Percentiles rank a stretch among this genome's conserved stretches.
phyloP scores from a whole-genome alignment of 257 asterid species.

The Solanum appendiculatum region DNA sequence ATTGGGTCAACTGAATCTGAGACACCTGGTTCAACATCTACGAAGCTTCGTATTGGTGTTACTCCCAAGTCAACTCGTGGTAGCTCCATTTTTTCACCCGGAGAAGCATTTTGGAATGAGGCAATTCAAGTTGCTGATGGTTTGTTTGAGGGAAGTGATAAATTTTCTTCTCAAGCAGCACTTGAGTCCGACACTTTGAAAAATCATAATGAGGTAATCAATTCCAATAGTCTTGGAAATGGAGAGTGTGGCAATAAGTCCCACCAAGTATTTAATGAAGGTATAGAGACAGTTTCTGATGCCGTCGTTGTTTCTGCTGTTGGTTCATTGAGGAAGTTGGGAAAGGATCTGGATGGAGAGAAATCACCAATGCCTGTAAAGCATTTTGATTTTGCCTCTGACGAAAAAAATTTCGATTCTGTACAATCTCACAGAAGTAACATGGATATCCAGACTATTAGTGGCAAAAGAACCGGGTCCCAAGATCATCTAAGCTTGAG shows the following conservation, averaged over 20 bases:
- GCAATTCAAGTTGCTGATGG: slow-evolving; percentile 91
- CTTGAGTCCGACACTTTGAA: slow-evolving; percentile 21
- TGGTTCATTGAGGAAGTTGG: slow-evolving; percentile 27
- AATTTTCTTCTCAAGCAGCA: slow-evolving; percentile 27
- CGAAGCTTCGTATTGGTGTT: slow-evolving; percentile 24
- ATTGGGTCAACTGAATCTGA: slow-evolving; percentile 21
- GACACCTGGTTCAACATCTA: slow-evolving; percentile 43
- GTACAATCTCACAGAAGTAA: slow-evolving; percentile 20
- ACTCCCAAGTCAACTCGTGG: slow-evolving; percentile 70
- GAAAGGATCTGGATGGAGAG: slow-evolving; percentile 43
- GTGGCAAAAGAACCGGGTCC: slow-evolving; percentile 21
- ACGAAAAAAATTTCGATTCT: slow-evolving; percentile 30
- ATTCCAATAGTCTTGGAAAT: slow-evolving; percentile 28
- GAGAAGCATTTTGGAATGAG: slow-evolving; percentile 96
- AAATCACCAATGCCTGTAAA: slow-evolving; percentile 87
- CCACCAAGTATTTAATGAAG: slow-evolving; percentile 10
- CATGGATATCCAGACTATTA: slow-evolving; percentile 11
- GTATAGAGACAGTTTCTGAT: slow-evolving; percentile 14
- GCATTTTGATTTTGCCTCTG: slow-evolving; percentile 80
- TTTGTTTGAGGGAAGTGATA: slow-evolving; percentile 37
- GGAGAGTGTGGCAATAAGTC: slow-evolving; percentile 20
- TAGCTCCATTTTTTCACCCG: slow-evolving; percentile 85
- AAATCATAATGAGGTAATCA: slow-evolving; percentile 19
- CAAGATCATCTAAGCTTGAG: slow-evolving; percentile 11
- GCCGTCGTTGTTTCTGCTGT: slow-evolving; percentile 29